A percentile compares a stretch with the other conserved stretches of the same genome.
Evolutionary conservation across 2,329 filamentous ascomycete genomes (phyloP).

Genomic region (Aspergillus tamarii): DNA sequence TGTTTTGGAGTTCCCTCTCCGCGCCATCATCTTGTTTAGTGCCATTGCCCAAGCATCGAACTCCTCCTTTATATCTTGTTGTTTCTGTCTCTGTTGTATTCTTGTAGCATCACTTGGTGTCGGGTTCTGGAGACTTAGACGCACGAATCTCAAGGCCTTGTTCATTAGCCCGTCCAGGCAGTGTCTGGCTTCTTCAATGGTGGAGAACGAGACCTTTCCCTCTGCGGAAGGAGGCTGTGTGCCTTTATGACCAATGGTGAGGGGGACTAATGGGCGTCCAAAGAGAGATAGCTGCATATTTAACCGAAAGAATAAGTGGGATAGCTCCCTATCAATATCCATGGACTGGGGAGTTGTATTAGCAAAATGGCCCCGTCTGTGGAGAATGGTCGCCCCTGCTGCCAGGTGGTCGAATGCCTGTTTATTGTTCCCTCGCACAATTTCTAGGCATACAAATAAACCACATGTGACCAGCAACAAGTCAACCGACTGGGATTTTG

Average conservation of each 20-base stretch:
- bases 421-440: constrained; percentile 20
- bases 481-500: constrained; percentile 7
- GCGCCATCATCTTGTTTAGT: constrained; percentile 13
- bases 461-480: constrained; percentile 25
- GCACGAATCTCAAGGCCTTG: constrained; percentile 17
- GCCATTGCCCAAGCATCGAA: constrained; percentile 17
- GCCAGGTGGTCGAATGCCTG: constrained; percentile 27
- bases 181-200: constrained; percentile 18
- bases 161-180: constrained; percentile 19
- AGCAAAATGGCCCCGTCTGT: constrained; percentile 1
- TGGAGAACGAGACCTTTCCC: constrained; percentile 7
- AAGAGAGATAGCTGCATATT: constrained; percentile 28
- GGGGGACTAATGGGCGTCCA: constrained; percentile 14
- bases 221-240: background rate
- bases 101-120: background rate
- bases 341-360: background rate
- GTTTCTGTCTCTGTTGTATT: constrained; percentile 1
- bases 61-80: constrained; percentile 2
- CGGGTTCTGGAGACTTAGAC: constrained; percentile 9
- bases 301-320: constrained; percentile 21
- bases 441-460: constrained; percentile 28
- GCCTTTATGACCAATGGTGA: constrained; percentile 10
- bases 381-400: constrained; percentile 25
- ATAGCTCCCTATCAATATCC: constrained; percentile 25
- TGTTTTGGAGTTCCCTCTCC: constrained; percentile 4